Percentiles rank a stretch among this genome's conserved stretches.
Evolutionary conservation across 805 yeast genomes (phyloP).

Genomic region (Wickerhamiella hasegawae): DNA sequence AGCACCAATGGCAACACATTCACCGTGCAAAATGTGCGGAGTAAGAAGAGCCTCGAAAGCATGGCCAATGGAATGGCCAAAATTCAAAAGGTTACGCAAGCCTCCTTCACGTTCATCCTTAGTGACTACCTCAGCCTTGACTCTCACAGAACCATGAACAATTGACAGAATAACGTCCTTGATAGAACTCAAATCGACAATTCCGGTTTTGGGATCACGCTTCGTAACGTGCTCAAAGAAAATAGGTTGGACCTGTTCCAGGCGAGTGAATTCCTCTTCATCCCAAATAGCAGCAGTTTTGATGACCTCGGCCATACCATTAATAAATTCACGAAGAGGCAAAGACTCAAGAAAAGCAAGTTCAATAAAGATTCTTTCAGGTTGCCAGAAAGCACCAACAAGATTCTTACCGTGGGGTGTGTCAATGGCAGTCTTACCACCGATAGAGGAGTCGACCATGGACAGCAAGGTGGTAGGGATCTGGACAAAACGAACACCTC

Average conservation of each 20-base stretch:
- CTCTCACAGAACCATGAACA: slow-evolving; percentile 72
- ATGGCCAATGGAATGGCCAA: slow-evolving; percentile 96
- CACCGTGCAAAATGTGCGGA: slow-evolving; percentile 94
- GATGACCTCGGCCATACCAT: slow-evolving; percentile 96
- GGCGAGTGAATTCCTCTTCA: slow-evolving; percentile 68
- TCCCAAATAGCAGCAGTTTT: slow-evolving; percentile 98
- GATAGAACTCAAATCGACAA: slow-evolving; percentile 54
- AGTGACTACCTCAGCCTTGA: slow-evolving; percentile 88
- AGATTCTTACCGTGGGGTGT: slow-evolving; percentile 93
- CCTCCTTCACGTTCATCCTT: slow-evolving; percentile 93
- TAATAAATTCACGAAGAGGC: slow-evolving; percentile 86
- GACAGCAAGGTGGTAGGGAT: slow-evolving; percentile 86
- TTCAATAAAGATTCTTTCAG: slow-evolving; percentile 74
- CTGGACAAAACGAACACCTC: slow-evolving; percentile 90
- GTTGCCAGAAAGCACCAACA: slow-evolving; percentile 97
- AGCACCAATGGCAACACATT: slow-evolving; percentile 97
- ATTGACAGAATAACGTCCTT: slow-evolving; percentile 59
- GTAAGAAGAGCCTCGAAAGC: slow-evolving; percentile 96
- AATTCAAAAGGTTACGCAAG: slow-evolving; percentile 76
- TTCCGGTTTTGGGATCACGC: slow-evolving; percentile 25
- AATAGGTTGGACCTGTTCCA: slow-evolving; percentile 56
- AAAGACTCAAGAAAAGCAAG: slow-evolving; percentile 72
- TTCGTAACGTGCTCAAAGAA: slow-evolving; percentile 54
- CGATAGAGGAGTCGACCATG: slow-evolving; percentile 97
- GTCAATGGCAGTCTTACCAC: slow-evolving; percentile 97